Base-by-base conservation (phyloP, 192 early-diverging fungal genomes). In the Jimgerdemannia flammicorona region DNA sequence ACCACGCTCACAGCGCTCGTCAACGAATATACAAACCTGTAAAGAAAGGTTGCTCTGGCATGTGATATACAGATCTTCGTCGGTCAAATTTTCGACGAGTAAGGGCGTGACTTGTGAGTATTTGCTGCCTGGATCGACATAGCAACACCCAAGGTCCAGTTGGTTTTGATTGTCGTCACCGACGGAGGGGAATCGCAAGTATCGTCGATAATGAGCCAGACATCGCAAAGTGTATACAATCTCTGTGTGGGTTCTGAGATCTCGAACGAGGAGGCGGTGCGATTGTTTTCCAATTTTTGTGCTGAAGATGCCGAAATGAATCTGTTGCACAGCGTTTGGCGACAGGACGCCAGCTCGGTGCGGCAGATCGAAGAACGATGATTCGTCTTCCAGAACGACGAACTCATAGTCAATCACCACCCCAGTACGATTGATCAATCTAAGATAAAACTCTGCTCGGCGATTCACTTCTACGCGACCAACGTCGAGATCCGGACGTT, bases 71-170 rank as follows among this genome's bases (percentile, higher is more conserved):
- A 95, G 42, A n/a, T 87, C 84, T 63, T 92, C 84, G 20, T 88
- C 86, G 0, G 91, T 88, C 40, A 90, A 83, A 72, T 96, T 96
- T 63, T 92, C 84, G 0, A 95, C 83, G 10, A 87, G 73, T 39
- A 95, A 80, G 17, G 93, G 87, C 0, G 89, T 85, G 2, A 95
- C 88, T 70, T 90, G 90, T 3, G 93, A 92, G 73, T 87, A 96
- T 79, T 91, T 93, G 18, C 86, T 85, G 3, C 87, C 84, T 1
- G 89, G 83, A 75, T 95, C 92, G 2, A 95, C 87, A 75, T 95
- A 96, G 66, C 93, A 96, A 66, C 90, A 89, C 0, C 93, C 93
- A 43, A 96, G 86, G 78, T 96, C 92, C 44, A 96, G 73, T 40
- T 92, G 89, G 54, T 74, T 78, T 42, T 81, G 75, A 40, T 79